phyloP scores from a whole-genome alignment of 2,329 filamentous ascomycete species.

The Neoarthrinium moseri region DNA sequence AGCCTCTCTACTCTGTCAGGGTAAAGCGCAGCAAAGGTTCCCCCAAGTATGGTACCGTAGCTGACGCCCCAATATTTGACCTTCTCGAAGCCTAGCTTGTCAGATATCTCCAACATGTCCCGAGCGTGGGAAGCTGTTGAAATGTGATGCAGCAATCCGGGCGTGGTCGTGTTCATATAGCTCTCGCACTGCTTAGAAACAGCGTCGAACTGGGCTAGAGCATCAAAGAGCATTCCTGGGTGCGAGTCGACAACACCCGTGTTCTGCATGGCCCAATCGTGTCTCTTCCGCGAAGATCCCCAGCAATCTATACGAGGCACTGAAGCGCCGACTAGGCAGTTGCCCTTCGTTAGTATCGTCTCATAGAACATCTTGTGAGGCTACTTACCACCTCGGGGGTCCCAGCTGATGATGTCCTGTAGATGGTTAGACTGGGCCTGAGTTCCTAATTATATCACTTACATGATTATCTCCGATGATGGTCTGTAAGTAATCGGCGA shows the following conservation, averaged over 20 bases:
- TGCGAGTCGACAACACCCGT: slow-evolving; percentile 45
- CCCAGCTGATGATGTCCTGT: slow-evolving; percentile 47
- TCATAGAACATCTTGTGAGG: neutral
- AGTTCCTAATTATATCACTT: slow-evolving; percentile 15
- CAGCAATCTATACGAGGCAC: slow-evolving; percentile 52
- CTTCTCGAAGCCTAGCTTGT: slow-evolving; percentile 38
- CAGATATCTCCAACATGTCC: slow-evolving; percentile 47
- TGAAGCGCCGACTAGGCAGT: slow-evolving; percentile 40
- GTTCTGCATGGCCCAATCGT: slow-evolving; percentile 42
- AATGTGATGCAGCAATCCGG: slow-evolving; percentile 35
- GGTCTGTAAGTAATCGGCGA: slow-evolving; percentile 34
- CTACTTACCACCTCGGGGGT: slow-evolving; percentile 43
- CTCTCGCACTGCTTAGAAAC: slow-evolving; percentile 7
- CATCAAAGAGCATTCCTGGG: slow-evolving; percentile 26
- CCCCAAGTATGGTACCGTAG: slow-evolving; percentile 53
- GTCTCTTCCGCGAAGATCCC: slow-evolving; percentile 37
- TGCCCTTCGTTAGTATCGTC: neutral
- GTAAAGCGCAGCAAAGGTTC: slow-evolving; percentile 50
- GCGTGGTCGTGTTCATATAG: slow-evolving; percentile 9
- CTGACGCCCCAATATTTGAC: slow-evolving; percentile 55
- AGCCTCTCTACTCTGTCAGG: slow-evolving; percentile 49
- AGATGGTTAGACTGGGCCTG: slow-evolving; percentile 18
- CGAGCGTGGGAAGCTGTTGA: slow-evolving; percentile 43
- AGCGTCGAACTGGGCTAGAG: neutral
- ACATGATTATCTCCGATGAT: slow-evolving; percentile 47